Percentiles rank a stretch among this genome's conserved stretches.
Evolutionary conservation across 1,284 basidiomycete genomes (phyloP).

Genomic region (Sporisorium graminicola): DNA sequence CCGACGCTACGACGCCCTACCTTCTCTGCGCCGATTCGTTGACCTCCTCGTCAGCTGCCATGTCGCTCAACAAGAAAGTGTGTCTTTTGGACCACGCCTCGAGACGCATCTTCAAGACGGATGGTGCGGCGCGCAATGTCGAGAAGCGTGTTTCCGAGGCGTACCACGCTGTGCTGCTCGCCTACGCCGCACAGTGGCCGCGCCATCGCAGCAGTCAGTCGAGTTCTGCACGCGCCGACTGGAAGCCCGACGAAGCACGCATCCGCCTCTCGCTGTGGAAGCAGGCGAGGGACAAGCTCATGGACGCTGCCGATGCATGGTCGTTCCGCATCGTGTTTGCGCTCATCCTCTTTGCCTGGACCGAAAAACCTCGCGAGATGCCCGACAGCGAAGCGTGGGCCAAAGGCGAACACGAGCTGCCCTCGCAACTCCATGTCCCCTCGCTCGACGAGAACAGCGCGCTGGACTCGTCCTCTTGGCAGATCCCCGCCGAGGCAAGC

Average conservation of each 20-base stretch:
- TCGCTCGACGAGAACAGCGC: slow-evolving; percentile 49
- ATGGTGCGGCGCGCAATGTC: slow-evolving; percentile 24
- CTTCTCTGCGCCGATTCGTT: slow-evolving; percentile 24
- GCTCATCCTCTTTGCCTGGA: slow-evolving; percentile 50
- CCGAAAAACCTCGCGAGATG: slow-evolving; percentile 43
- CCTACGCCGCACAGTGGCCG: slow-evolving; percentile 45
- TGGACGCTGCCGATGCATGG: slow-evolving; percentile 44
- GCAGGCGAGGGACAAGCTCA: slow-evolving; percentile 44
- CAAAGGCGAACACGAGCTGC: slow-evolving; percentile 18
- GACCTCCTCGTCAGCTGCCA: slow-evolving; percentile 13
- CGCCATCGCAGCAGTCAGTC: slow-evolving; percentile 21
- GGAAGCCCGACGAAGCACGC: slow-evolving; percentile 35
- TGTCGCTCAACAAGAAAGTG: slow-evolving; percentile 44
- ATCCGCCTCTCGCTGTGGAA: slow-evolving; percentile 41
- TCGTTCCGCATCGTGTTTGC: slow-evolving; percentile 46
- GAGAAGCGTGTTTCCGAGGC: slow-evolving; percentile 44
- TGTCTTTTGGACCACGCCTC: slow-evolving; percentile 40
- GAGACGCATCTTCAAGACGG: slow-evolving; percentile 35
- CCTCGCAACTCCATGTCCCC: slow-evolving; percentile 22
- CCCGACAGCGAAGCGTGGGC: slow-evolving; percentile 31
- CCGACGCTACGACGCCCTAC: slow-evolving; percentile 37
- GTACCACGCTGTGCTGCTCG: slow-evolving; percentile 38
- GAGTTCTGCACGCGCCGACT: not conserved
- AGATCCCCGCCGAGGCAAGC: slow-evolving; percentile 37
- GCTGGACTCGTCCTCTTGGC: slow-evolving; percentile 39